phyloP scores from a whole-genome alignment of 1,284 basidiomycete species.

The Exobasidium cylindrosporum region DNA sequence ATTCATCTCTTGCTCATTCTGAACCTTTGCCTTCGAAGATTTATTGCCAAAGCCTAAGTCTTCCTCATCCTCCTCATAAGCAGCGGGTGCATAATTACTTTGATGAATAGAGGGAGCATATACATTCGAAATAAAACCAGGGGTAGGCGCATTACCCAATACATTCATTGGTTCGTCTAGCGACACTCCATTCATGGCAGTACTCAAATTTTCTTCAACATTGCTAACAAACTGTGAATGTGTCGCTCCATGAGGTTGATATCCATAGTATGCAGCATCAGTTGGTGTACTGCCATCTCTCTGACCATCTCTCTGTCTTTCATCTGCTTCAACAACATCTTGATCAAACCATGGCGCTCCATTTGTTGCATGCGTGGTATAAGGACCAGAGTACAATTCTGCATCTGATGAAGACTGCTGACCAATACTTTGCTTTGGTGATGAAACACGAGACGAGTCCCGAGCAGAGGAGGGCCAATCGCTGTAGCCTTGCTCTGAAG shows the following conservation, averaged over 20 bases:
- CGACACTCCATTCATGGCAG: constrained; percentile 47
- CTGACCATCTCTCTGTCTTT: constrained; percentile 23
- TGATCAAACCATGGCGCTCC: constrained; percentile 5
- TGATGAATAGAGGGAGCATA: neutral
- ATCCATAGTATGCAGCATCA: constrained; percentile 38
- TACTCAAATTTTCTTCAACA: constrained; percentile 28
- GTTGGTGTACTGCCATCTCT: constrained; percentile 7
- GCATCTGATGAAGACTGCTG: constrained; percentile 3
- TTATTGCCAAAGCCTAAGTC: constrained; percentile 86
- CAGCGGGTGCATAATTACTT: neutral
- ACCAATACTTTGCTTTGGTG: neutral
- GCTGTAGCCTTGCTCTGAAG: neutral
- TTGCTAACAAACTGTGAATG: constrained; percentile 52
- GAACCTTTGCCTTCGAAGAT: constrained; percentile 57
- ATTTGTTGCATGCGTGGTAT: constrained; percentile 6
- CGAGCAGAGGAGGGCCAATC: constrained; percentile 3
- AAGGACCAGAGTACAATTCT: constrained; percentile 8
- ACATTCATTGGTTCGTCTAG: constrained; percentile 85
- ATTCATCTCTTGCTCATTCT: constrained; percentile 22
- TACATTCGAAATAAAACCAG: neutral
- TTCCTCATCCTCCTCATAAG: constrained; percentile 69
- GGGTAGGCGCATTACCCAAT: constrained; percentile 31
- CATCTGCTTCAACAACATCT: constrained; percentile 10
- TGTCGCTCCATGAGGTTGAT: constrained; percentile 40
- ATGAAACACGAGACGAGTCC: neutral